Percentiles rank a stretch among this genome's conserved stretches.
Conservation (phyloP, 2,329 filamentous ascomycete species). For the Thelonectria blattea region DNA sequence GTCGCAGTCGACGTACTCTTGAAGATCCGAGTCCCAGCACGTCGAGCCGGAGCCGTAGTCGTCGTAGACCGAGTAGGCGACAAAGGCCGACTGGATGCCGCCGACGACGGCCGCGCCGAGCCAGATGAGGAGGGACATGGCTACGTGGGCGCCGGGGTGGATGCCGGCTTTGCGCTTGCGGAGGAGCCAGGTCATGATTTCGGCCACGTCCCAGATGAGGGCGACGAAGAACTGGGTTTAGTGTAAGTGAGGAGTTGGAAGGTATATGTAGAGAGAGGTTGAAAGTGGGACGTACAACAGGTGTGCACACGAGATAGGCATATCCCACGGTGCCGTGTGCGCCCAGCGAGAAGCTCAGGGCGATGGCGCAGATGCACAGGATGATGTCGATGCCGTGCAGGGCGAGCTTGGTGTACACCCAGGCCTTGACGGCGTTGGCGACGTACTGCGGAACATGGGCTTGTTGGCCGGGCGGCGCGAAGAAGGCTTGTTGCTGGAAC, state of each 20-base stretch:
- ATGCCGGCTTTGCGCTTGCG: slow-evolving; percentile 45
- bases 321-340: background rate
- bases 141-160: slow-evolving; percentile 53
- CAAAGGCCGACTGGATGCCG: slow-evolving; percentile 31
- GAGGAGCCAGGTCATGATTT: slow-evolving; percentile 45
- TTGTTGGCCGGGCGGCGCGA: slow-evolving; percentile 10
- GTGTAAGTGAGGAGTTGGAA: slow-evolving; percentile 3
- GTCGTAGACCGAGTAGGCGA: slow-evolving; percentile 22
- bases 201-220: slow-evolving; percentile 47
- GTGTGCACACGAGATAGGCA: slow-evolving; percentile 24
- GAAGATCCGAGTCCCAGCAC: slow-evolving; percentile 21
- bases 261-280: background rate
- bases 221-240: slow-evolving; percentile 42
- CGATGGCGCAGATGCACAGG: slow-evolving; percentile 37
- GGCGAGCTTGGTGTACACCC: slow-evolving; percentile 41
- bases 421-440: slow-evolving; percentile 24
- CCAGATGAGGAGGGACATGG: slow-evolving; percentile 50
- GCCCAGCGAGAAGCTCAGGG: slow-evolving; percentile 36
- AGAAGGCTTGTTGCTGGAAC: slow-evolving; percentile 16
- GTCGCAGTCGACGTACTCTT: slow-evolving; percentile 15
- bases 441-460: slow-evolving; percentile 19
- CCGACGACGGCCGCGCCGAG: slow-evolving; percentile 40
- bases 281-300: slow-evolving; percentile 29
- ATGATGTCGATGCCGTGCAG: slow-evolving; percentile 39
- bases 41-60: slow-evolving; percentile 15